Evolutionary conservation across 2,329 filamentous ascomycete genomes (phyloP).

Genomic region (Botrytis paeoniae): DNA sequence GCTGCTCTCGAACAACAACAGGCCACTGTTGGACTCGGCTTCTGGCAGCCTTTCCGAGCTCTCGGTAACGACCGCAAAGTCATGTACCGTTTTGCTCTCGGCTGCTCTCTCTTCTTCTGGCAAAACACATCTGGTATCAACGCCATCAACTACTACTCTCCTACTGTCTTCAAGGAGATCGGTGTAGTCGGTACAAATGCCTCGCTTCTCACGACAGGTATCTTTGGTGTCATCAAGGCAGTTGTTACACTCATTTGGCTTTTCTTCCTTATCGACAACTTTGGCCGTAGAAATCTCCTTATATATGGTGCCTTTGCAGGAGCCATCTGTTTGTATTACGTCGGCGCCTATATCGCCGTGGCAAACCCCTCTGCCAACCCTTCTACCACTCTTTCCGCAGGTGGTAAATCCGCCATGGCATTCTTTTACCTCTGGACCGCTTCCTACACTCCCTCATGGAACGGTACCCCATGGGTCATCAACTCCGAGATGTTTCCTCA

Average conservation of each 20-base stretch:
- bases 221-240: conserved; percentile 30
- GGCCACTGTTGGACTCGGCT: conserved; percentile 62
- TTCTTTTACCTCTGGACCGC: conserved; percentile 73
- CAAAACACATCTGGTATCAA: conserved; percentile 33
- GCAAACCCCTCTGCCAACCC: conserved; percentile 42
- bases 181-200: conserved; percentile 29
- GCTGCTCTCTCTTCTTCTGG: conserved; percentile 53
- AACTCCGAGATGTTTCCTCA: conserved; percentile 41
- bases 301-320: conserved; percentile 25
- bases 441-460: conserved; percentile 35
- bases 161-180: conserved; percentile 30
- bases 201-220: conserved; percentile 30
- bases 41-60: conserved; percentile 66
- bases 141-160: conserved; percentile 34
- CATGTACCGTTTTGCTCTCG: conserved; percentile 62
- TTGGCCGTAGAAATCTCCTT: conserved; percentile 51
- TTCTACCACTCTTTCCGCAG: conserved; percentile 26
- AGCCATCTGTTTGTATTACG: conserved; percentile 29
- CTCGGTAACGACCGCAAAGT: conserved; percentile 39
- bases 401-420: conserved; percentile 59
- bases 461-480: conserved; percentile 35
- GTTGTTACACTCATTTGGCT: conserved; percentile 43
- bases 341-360: conserved; percentile 30
- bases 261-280: conserved; percentile 57
- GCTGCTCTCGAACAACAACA: conserved; percentile 64